Percentiles rank a stretch among this genome's conserved stretches.
Conservation (phyloP, 2,329 filamentous ascomycete genomes). For the Ceratocystis lukuohia region DNA sequence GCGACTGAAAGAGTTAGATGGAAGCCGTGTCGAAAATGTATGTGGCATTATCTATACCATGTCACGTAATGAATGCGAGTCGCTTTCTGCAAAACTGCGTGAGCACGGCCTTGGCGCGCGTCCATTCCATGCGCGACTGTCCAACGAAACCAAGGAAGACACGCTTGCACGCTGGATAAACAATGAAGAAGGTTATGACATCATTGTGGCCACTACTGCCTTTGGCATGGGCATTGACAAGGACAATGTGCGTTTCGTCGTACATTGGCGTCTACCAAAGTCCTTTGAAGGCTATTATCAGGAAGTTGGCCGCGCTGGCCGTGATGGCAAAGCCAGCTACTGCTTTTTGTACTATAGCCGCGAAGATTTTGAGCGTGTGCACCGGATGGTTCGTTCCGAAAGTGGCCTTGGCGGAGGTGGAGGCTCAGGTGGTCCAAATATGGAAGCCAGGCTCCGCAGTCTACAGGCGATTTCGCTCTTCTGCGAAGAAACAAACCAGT, state of each 20-base stretch:
- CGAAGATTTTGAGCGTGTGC: constrained; percentile 68
- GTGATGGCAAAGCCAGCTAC: constrained; percentile 73
- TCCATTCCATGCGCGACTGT: constrained; percentile 58
- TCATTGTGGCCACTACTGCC: constrained; percentile 88
- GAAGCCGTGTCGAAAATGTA: constrained; percentile 49
- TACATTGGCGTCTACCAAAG: constrained; percentile 88
- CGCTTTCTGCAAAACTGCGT: constrained; percentile 51
- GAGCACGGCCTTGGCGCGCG: constrained; percentile 58
- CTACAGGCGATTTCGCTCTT: constrained; percentile 60
- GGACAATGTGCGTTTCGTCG: constrained; percentile 82
- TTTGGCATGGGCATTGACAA: constrained; percentile 99
- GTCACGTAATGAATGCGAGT: constrained; percentile 61
- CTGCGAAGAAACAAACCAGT: constrained; percentile 61
- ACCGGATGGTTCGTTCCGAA: constrained; percentile 35
- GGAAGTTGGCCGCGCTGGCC: constrained; percentile 80
- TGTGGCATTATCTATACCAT: constrained; percentile 71
- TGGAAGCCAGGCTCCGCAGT: constrained; percentile 44
- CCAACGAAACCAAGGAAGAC: constrained; percentile 55
- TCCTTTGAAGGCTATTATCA: constrained; percentile 95
- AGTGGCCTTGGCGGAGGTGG: not conserved
- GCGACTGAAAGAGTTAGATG: constrained; percentile 45
- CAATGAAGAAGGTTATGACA: constrained; percentile 64
- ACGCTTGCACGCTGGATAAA: constrained; percentile 59
- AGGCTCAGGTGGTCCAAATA: constrained; percentile 7
- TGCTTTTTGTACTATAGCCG: constrained; percentile 87